Conservation (phyloP, 1,139 yeast genomes). For the Yamadazyma mexicana region DNA sequence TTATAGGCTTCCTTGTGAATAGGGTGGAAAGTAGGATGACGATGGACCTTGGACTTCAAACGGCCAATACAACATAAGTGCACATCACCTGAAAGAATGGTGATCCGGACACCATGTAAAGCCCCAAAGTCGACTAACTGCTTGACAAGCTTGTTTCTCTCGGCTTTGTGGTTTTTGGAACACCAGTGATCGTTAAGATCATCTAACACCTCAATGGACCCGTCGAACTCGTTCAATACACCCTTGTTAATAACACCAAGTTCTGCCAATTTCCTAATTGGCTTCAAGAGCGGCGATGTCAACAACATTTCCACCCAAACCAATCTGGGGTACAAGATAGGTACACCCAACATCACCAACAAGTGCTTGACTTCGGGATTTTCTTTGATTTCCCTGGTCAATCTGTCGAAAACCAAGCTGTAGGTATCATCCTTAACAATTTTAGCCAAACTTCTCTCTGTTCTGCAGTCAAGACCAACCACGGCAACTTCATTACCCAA, state of each 20-base stretch:
- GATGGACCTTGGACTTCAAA: slow-evolving; percentile 59
- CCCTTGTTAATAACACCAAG: slow-evolving; percentile 68
- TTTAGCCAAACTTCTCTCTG: slow-evolving; percentile 71
- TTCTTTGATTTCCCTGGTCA: slow-evolving; percentile 51
- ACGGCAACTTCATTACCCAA: slow-evolving; percentile 74
- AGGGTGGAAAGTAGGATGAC: slow-evolving; percentile 38
- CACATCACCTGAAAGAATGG: slow-evolving; percentile 90
- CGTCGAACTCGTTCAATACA: slow-evolving; percentile 86
- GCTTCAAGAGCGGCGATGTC: slow-evolving; percentile 60
- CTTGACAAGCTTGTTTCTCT: slow-evolving; percentile 63
- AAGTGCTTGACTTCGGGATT: slow-evolving; percentile 67
- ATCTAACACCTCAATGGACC: slow-evolving; percentile 84
- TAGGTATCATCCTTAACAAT: slow-evolving; percentile 62
- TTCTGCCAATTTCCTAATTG: slow-evolving; percentile 67
- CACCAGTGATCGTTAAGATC: slow-evolving; percentile 98
- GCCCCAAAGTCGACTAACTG: slow-evolving; percentile 65
- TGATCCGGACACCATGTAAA: slow-evolving; percentile 63
- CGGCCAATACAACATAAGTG: slow-evolving; percentile 86
- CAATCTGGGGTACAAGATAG: slow-evolving; percentile 88
- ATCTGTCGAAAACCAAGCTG: slow-evolving; percentile 56
- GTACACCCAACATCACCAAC: slow-evolving; percentile 85
- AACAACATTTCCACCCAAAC: slow-evolving; percentile 84
- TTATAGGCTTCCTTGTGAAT: slow-evolving; percentile 25
- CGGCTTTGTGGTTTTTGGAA: slow-evolving; percentile 76
- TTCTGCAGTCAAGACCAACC: slow-evolving; percentile 86